phyloP scores from a whole-genome alignment of 2,329 filamentous ascomycete genomes.

The Fusarium sp. region DNA sequence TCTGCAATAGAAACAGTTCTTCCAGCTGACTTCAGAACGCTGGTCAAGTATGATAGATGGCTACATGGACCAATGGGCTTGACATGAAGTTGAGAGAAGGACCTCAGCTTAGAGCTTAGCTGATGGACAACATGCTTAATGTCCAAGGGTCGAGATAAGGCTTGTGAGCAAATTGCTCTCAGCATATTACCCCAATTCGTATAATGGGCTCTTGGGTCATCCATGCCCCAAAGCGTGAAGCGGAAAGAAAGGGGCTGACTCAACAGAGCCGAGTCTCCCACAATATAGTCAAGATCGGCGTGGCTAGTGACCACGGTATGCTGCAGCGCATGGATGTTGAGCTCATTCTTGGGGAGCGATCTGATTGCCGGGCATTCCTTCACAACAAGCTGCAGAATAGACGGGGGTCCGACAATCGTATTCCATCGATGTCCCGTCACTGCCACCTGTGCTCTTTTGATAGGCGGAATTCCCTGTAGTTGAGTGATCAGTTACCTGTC shows the following conservation, averaged over 20 bases:
- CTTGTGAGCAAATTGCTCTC: neutral
- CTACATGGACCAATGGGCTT: neutral
- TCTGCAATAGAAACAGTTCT: neutral
- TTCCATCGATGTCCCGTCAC: neutral
- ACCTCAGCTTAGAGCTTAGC: neutral
- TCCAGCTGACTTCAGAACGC: neutral
- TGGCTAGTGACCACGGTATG: neutral
- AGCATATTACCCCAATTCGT: neutral
- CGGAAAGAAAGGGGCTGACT: neutral
- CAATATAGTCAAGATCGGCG: neutral
- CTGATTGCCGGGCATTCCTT: neutral
- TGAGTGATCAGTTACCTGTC: neutral
- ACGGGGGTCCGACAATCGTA: neutral
- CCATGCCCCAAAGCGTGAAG: neutral
- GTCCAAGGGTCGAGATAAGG: neutral
- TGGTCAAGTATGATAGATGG: neutral
- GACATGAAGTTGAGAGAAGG: neutral
- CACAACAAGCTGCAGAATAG: neutral
- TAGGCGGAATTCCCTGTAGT: neutral
- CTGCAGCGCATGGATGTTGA: neutral
- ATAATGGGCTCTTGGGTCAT: neutral
- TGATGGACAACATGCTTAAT: neutral
- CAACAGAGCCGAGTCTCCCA: neutral
- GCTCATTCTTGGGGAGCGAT: neutral
- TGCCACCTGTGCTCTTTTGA: neutral